Evolutionary conservation across 306 rosid genomes (phyloP).

Genomic region (Pachyrhizus erosus): DNA sequence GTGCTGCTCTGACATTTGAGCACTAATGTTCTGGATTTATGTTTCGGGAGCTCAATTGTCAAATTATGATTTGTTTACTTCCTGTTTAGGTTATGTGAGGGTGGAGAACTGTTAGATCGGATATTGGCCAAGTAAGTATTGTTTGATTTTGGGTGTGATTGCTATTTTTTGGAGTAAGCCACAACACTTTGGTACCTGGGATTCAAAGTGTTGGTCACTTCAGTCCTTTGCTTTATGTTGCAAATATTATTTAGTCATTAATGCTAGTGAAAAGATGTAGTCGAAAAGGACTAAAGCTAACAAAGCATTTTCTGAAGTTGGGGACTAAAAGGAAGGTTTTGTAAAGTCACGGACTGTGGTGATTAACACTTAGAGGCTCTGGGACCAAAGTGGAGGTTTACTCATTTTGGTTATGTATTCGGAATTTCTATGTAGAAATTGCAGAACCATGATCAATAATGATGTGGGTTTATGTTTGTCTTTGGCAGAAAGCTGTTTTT

Average conservation of each 20-base stretch:
- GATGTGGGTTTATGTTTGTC: not conserved
- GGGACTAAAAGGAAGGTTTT: not conserved
- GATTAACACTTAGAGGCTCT: not conserved
- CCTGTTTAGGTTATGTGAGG: slow-evolving; percentile 73
- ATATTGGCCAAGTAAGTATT: slow-evolving; percentile 81
- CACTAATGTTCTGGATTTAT: not conserved
- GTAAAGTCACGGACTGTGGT: not conserved
- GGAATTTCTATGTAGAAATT: not conserved
- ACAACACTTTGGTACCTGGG: not conserved
- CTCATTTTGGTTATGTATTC: slow-evolving; percentile 1
- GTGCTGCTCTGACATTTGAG: not conserved
- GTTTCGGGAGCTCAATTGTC: not conserved
- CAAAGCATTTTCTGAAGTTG: not conserved
- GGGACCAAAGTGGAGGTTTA: not conserved
- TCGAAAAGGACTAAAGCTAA: not conserved
- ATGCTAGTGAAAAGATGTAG: not conserved
- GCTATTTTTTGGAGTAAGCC: not conserved
- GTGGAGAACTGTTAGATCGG: slow-evolving; percentile 90
- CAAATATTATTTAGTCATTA: not conserved
- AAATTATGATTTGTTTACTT: not conserved
- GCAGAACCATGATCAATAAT: not conserved
- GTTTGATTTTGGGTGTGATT: slow-evolving; percentile 17
- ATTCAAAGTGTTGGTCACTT: not conserved
- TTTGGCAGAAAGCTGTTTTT: too few relatives aligned
- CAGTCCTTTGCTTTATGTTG: not conserved